A percentile compares a stretch with the other conserved stretches of the same genome.
Conservation (phyloP, 768 basidiomycete species). For the Crepidotus variabilis region DNA sequence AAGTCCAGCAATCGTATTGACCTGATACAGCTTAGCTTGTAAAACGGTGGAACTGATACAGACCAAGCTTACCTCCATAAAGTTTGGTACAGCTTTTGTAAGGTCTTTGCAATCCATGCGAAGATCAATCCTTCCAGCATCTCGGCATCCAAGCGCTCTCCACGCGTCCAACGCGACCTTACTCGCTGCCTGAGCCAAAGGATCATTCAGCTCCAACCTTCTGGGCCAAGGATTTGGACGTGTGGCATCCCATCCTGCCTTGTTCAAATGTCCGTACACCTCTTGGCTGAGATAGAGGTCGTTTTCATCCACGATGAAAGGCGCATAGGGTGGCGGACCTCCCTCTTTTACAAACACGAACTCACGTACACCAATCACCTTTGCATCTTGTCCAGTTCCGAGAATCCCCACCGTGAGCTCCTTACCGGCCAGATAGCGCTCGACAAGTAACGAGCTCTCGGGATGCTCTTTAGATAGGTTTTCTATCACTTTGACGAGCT, state of each 20-base stretch:
- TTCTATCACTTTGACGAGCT: constrained; percentile 12
- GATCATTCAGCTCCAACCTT: background rate
- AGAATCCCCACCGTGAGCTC: constrained; percentile 23
- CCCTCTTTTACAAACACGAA: background rate
- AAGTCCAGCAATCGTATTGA: constrained; percentile 9
- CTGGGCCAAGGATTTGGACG: background rate
- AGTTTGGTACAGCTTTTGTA: constrained; percentile 6
- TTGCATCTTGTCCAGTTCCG: constrained; percentile 18
- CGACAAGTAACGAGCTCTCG: constrained; percentile 17
- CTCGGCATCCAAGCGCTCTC: background rate
- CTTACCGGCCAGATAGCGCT: constrained; percentile 19
- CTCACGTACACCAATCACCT: constrained; percentile 17
- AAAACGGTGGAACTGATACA: background rate
- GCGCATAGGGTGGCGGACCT: background rate
- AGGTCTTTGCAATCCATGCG: background rate
- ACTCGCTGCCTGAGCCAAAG: background rate
- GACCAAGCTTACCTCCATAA: constrained; percentile 11
- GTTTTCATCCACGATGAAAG: background rate
- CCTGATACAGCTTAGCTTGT: background rate
- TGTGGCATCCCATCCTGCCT: background rate
- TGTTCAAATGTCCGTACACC: background rate
- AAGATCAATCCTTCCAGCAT: background rate
- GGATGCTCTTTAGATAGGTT: constrained; percentile 16
- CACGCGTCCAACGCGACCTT: background rate
- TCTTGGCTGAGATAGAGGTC: background rate